phyloP scores from a whole-genome alignment of 2,329 filamentous ascomycete genomes.

The Chaetomiaceae sp. region DNA sequence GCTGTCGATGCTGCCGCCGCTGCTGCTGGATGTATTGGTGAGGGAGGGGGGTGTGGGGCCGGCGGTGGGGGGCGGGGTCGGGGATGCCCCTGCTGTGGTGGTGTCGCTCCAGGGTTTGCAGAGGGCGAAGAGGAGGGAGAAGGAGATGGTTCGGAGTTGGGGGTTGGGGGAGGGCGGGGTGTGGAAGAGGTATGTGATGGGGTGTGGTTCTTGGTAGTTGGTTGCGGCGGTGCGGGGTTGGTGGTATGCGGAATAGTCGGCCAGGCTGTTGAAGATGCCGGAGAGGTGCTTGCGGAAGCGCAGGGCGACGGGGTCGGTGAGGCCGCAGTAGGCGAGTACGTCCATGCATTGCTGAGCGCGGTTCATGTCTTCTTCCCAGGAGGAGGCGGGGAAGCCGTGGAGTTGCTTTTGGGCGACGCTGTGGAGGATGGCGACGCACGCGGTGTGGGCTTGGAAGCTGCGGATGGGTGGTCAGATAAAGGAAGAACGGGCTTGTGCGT shows the following conservation, averaged over 20 bases:
- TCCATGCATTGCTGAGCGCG: slow-evolving; percentile 27
- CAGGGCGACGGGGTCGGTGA: slow-evolving; percentile 18
- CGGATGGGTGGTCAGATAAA: too few relatives aligned
- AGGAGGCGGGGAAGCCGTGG: slow-evolving; percentile 22
- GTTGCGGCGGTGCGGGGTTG: too few relatives aligned
- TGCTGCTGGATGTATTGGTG: neutral
- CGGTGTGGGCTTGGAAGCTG: slow-evolving; percentile 31
- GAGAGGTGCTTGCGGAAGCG: slow-evolving; percentile 18
- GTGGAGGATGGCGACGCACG: slow-evolving; percentile 30
- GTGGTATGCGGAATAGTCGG: too few relatives aligned
- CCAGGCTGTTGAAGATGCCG: slow-evolving; percentile 15
- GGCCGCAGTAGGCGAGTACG: slow-evolving; percentile 18
- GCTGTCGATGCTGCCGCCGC: too few relatives aligned
- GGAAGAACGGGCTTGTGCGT: too few relatives aligned
- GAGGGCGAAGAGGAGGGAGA: slow-evolving; percentile 14
- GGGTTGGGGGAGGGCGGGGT: slow-evolving; percentile 8
- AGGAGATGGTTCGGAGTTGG: slow-evolving; percentile 1
- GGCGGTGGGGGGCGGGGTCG: neutral
- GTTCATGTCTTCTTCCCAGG: slow-evolving; percentile 28
- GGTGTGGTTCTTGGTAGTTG: neutral
- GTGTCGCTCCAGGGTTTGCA: slow-evolving; percentile 20
- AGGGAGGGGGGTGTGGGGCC: neutral
- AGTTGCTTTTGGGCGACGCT: slow-evolving; percentile 29
- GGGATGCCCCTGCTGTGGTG: neutral
- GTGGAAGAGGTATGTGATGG: slow-evolving; percentile 14